phyloP scores from a whole-genome alignment of 305 asterid genomes.

The Stenogyne calaminthoides region DNA sequence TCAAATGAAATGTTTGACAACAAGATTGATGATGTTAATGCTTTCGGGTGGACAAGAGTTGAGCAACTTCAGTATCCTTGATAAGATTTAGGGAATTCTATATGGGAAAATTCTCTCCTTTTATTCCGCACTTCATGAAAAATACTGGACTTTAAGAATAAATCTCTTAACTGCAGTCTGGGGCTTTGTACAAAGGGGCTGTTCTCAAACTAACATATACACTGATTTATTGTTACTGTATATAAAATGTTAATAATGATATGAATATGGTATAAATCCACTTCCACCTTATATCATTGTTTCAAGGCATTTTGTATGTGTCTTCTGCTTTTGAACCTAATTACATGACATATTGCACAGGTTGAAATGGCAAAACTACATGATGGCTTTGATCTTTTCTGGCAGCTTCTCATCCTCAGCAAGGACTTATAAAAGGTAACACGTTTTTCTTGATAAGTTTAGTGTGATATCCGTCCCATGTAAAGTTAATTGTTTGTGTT shows the following conservation, averaged over 20 bases:
- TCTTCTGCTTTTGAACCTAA: slow-evolving; percentile 24
- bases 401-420: slow-evolving; percentile 85
- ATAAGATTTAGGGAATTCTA: background rate
- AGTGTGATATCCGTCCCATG: slow-evolving; percentile 15
- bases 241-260: background rate
- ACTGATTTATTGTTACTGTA: background rate
- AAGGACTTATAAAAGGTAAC: slow-evolving; percentile 76
- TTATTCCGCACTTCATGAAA: background rate
- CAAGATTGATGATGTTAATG: background rate
- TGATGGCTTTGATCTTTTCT: slow-evolving; percentile 71
- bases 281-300: background rate
- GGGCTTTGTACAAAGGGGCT: background rate
- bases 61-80: background rate
- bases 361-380: slow-evolving; percentile 68
- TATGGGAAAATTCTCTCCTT: background rate
- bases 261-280: background rate
- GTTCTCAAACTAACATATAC: background rate
- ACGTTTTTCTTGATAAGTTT: slow-evolving; percentile 32
- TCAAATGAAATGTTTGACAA: background rate
- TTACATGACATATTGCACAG: slow-evolving; percentile 45
- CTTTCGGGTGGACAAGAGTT: background rate
- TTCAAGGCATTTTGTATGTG: slow-evolving; percentile 17
- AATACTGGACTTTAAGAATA: background rate
- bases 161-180: background rate
- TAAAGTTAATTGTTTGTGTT: slow-evolving; percentile 25